Conservation (phyloP, 2,329 filamentous ascomycete species). For the Phaeophleospora eucalypticola region DNA sequence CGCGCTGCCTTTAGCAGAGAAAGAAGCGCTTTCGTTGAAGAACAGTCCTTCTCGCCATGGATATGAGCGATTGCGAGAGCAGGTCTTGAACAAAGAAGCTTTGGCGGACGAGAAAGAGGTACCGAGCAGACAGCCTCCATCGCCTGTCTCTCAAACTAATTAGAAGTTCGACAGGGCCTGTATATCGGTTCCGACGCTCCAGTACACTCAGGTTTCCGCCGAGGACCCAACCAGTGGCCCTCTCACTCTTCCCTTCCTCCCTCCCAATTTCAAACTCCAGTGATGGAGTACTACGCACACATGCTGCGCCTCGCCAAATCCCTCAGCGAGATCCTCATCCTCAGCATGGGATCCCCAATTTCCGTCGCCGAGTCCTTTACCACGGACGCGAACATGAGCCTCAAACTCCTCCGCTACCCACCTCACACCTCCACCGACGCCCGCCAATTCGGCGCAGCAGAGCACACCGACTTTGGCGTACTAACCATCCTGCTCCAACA, state of each 20-base stretch:
- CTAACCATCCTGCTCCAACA: slow-evolving; percentile 46
- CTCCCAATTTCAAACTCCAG: slow-evolving; percentile 26
- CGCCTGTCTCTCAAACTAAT: too few relatives aligned
- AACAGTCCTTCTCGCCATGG: slow-evolving; percentile 21
- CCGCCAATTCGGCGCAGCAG: slow-evolving; percentile 21
- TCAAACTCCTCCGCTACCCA: slow-evolving; percentile 26
- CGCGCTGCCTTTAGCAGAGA: slow-evolving; percentile 17
- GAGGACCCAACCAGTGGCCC: slow-evolving; percentile 45
- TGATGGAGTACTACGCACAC: slow-evolving; percentile 16
- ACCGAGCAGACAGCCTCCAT: neutral
- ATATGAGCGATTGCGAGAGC: slow-evolving; percentile 16
- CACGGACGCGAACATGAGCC: slow-evolving; percentile 24
- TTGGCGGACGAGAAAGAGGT: slow-evolving; percentile 23
- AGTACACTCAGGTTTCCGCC: slow-evolving; percentile 30
- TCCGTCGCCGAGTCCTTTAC: slow-evolving; percentile 25
- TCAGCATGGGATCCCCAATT: slow-evolving; percentile 21
- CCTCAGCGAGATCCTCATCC: slow-evolving; percentile 20
- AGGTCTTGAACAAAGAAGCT: slow-evolving; percentile 16
- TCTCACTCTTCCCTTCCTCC: slow-evolving; percentile 30
- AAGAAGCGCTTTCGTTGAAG: slow-evolving; percentile 20
- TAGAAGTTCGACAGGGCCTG: slow-evolving; percentile 19
- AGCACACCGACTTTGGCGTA: slow-evolving; percentile 38
- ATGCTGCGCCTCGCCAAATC: slow-evolving; percentile 19
- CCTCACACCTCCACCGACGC: slow-evolving; percentile 17
- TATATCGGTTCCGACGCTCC: slow-evolving; percentile 30